phyloP scores from a whole-genome alignment of 768 basidiomycete species.

The Stropharia rugosoannulata region DNA sequence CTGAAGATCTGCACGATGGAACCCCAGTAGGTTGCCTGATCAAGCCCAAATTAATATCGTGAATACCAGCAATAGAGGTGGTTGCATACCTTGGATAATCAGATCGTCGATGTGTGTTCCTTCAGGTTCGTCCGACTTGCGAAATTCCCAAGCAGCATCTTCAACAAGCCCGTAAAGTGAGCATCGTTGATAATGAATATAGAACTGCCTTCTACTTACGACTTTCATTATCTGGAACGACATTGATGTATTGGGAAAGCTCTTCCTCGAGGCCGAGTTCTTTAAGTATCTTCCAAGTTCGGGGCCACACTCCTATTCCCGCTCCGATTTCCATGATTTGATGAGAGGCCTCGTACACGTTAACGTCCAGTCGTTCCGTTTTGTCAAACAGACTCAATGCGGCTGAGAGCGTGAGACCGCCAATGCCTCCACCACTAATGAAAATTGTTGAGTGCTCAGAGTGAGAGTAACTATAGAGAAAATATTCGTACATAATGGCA shows the following conservation, averaged over 20 bases:
- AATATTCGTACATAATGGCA: no score
- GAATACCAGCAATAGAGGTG: neutral
- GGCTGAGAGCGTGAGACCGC: slow-evolving; percentile 16
- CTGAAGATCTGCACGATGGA: slow-evolving; percentile 3
- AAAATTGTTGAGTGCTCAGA: no score
- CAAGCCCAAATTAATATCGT: neutral
- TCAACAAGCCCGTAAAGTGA: no score
- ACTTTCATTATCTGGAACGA: slow-evolving; percentile 10
- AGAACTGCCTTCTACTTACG: no score
- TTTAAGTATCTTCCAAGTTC: slow-evolving; percentile 37
- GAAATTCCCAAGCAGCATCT: slow-evolving; percentile 16
- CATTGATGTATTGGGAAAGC: slow-evolving; percentile 11
- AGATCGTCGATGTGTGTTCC: slow-evolving; percentile 25
- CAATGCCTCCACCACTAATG: slow-evolving; percentile 11
- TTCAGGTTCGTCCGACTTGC: slow-evolving; percentile 31
- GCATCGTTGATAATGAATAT: no score
- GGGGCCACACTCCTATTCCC: slow-evolving; percentile 40
- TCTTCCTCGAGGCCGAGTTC: slow-evolving; percentile 31
- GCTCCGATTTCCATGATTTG: slow-evolving; percentile 41
- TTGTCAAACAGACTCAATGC: slow-evolving; percentile 14
- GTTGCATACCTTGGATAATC: slow-evolving; percentile 18
- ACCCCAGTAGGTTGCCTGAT: neutral
- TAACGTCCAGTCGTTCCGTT: slow-evolving; percentile 26
- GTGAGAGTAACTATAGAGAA: no score
- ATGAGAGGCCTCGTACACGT: slow-evolving; percentile 40